A percentile compares a stretch with the other conserved stretches of the same genome.
phyloP scores from a whole-genome alignment of 176 grass and related monocot genomes.

The sorghum (Sorghum bicolor) region Sorghum_bicolor_NCBIv3 NC_012873.2:50588001-50588500 shows the following conservation, averaged over 20 bases:
- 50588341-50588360: neutral
- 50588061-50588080: conserved; percentile 57
- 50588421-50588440: neutral
- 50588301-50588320: neutral
- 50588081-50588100: conserved; percentile 25
- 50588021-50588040: conserved; percentile 76
- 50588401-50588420: conserved; percentile 4
- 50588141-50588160: neutral
- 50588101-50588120: neutral
- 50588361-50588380: conserved; percentile 46
- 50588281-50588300: neutral
- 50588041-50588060: conserved; percentile 84
- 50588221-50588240: neutral
- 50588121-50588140: neutral
- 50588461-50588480: conserved; percentile 89
- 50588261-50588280: neutral
- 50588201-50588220: neutral
- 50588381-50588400: conserved; percentile 48
- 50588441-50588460: conserved; percentile 58
- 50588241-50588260: neutral
- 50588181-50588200: neutral
- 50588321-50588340: neutral
- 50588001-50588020: conserved; percentile 90
- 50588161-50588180: neutral
- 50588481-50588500: conserved; percentile 84